These are phyloP conservation scores for Borealophlyctis nickersoniae DNA, from an alignment of 192 early-diverging fungal genomes.

Conservation along the genomic window DNA sequence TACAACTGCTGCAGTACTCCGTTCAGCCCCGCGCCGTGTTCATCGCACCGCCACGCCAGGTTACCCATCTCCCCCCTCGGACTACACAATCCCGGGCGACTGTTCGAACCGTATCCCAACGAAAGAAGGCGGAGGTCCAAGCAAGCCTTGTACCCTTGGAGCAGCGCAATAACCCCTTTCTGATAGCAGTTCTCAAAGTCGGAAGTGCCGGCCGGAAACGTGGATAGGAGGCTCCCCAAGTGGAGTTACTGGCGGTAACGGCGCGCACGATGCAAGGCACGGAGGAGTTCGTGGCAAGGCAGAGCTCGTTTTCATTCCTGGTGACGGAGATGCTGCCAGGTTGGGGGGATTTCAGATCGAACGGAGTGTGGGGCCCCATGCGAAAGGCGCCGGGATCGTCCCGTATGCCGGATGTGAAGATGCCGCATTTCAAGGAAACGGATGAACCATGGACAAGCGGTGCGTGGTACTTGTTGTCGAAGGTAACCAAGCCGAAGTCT, in stretches of 20 bases:
- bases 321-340: neutral
- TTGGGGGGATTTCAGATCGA: neutral
- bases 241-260: neutral
- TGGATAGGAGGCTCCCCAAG: neutral
- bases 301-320: neutral
- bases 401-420: neutral
- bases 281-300: neutral
- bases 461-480: neutral
- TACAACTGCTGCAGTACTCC: too few species aligned
- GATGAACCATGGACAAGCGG: neutral
- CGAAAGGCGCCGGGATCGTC: neutral
- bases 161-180: neutral
- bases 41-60: neutral
- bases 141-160: neutral
- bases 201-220: neutral
- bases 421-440: neutral
- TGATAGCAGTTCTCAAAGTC: constrained; percentile 2
- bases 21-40: neutral
- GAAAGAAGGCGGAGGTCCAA: neutral
- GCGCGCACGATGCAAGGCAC: neutral
- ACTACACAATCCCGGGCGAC: neutral
- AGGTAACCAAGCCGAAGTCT: neutral
- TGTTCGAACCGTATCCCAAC: neutral
- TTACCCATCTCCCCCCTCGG: neutral
- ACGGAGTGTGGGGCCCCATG: neutral